Base-by-base conservation (phyloP, 2,329 filamentous ascomycete species). In the Pyrenochaeta sp. region DNA sequence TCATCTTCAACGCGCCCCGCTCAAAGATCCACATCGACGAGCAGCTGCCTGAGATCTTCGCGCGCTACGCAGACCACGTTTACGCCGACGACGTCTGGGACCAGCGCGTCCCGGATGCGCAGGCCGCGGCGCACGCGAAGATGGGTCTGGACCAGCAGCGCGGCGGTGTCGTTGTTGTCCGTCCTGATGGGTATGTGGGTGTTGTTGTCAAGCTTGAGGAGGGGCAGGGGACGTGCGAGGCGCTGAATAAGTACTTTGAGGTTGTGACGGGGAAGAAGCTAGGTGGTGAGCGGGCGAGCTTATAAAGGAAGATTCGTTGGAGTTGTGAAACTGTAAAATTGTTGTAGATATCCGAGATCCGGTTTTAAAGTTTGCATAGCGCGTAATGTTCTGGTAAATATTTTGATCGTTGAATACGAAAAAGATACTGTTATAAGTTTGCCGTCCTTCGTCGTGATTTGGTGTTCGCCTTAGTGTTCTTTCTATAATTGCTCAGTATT, bases 21-120 rank as follows among this genome's bases (percentile, higher is more conserved):
- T 77, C 81, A 26, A 74, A 81, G n/a, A 81, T 96, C 44, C 88
- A 93, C 63, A 88, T 96, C 48, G 74, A 79, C 3, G 79, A 82
- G 23, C 81, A 90, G 54, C 79, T 93, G 2, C 92, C 92, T 0
- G 76, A 78, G 14, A 63, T 88, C 2, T 78, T 96, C 43, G 84
- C 82, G 4, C 80, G 89, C 41, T 96, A 96, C 70, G 79, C 85
- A 35, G 86, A 91, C 60, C 88, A 94, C 60, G 78, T 96, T 23
- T 96, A 96, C 62, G 88, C 90, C 1, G 92, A 96, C 61, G 90
- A 96, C 69, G 79, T 88, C 34, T 86, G 83, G 75, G 89, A 94
- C 65, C 77, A 81, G 29, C 78, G 83, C 6, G 86, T 90, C 1
- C 85, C 87, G 0, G 77, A 86, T 14, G 86, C 88, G 1, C 79